Conservation (phyloP, 2,329 filamentous ascomycete species). For the Aspergillus sp. region DNA sequence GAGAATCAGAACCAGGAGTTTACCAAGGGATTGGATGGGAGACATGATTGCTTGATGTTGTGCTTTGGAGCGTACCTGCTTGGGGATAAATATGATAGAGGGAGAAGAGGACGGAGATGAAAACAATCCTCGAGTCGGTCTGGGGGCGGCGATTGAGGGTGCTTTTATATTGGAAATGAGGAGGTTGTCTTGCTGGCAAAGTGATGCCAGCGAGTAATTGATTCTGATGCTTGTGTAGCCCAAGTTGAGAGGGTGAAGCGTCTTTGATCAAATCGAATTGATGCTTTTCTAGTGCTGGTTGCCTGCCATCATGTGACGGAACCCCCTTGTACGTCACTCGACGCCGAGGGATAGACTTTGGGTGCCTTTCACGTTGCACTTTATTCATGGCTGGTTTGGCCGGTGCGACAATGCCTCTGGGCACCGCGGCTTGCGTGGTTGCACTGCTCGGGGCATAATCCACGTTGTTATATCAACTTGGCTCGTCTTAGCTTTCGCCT, state of each 20-base stretch:
- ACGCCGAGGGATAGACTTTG: not conserved
- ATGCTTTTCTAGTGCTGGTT: not conserved
- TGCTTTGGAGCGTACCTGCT: not conserved
- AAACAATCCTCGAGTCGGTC: not conserved
- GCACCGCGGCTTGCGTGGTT: not conserved
- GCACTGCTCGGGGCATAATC: not conserved
- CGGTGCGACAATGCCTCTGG: not conserved
- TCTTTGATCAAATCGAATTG: not conserved
- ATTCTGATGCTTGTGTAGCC: not conserved
- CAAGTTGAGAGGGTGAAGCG: not conserved
- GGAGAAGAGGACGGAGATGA: not conserved
- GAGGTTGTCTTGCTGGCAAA: not conserved
- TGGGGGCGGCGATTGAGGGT: not conserved
- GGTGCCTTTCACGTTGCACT: not conserved
- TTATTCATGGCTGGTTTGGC: not conserved
- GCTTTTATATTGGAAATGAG: not conserved
- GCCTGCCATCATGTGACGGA: slow-evolving; percentile 1
- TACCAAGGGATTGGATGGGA: not conserved
- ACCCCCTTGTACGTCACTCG: not conserved
- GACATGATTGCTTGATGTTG: not conserved
- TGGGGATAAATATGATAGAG: not conserved
- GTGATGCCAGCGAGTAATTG: not conserved
- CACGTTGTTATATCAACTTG: not conserved
- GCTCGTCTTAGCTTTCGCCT: not conserved
- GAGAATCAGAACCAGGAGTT: not conserved